These are phyloP conservation scores for Schwanniomyces polymorphus DNA, from an alignment of 805 yeast species.

Conservation along the genomic window DNA sequence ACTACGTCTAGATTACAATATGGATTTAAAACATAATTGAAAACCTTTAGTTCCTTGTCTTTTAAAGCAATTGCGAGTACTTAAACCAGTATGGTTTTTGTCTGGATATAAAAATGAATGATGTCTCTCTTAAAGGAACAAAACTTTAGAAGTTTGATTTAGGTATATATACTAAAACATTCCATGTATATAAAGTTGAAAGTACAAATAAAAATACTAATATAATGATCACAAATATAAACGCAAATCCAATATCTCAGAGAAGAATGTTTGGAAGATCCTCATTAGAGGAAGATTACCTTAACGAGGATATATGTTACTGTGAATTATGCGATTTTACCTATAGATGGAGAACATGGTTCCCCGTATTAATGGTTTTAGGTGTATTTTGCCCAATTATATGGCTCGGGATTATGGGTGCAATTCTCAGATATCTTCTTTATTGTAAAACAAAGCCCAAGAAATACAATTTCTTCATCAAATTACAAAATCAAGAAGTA, in stretches of 20 bases:
- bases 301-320: slow-evolving; percentile 2
- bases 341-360: background rate
- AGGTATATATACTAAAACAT: too few species aligned
- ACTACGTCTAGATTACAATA: too few species aligned
- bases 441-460: slow-evolving; percentile 6
- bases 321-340: slow-evolving; percentile 6
- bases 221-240: background rate
- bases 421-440: slow-evolving; percentile 6
- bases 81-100: background rate
- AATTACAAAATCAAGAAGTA: background rate
- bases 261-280: background rate
- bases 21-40: too few species aligned
- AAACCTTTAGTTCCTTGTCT: too few species aligned
- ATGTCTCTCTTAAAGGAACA: too few species aligned
- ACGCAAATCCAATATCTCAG: background rate
- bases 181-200: too few species aligned
- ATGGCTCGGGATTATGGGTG: slow-evolving; percentile 15
- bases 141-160: too few species aligned
- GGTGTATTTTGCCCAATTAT: slow-evolving; percentile 18
- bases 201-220: too few species aligned
- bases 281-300: background rate
- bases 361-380: slow-evolving; percentile 8
- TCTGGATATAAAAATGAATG: too few species aligned
- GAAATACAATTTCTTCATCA: slow-evolving; percentile 8
- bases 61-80: background rate